Evolutionary conservation across 2,329 filamentous ascomycete species (phyloP).

Genomic region (Coniella vitis): DNA sequence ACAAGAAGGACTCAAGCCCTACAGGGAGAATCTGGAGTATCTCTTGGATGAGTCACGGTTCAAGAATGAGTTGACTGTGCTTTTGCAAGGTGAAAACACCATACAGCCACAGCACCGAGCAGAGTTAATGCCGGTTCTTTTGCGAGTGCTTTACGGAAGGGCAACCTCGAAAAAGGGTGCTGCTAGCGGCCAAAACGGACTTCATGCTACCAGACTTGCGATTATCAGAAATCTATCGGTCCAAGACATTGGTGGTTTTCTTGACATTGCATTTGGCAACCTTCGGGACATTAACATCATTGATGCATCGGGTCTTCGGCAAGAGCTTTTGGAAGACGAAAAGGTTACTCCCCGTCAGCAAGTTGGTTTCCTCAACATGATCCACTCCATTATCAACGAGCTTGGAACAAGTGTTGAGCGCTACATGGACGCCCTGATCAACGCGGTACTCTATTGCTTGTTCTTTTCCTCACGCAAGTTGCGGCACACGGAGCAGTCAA

Average conservation of each 20-base stretch:
- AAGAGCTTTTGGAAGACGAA: conserved; percentile 50
- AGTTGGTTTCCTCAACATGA: conserved; percentile 86
- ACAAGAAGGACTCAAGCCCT: conserved; percentile 63
- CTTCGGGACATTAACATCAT: conserved; percentile 56
- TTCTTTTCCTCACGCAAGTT: conserved; percentile 55
- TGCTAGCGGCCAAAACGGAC: conserved; percentile 69
- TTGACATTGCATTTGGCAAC: conserved; percentile 72
- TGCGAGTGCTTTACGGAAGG: conserved; percentile 83
- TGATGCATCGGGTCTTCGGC: conserved; percentile 39
- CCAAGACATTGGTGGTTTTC: conserved; percentile 70
- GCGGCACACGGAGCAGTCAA: conserved; percentile 30
- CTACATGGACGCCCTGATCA: conserved; percentile 62
- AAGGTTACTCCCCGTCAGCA: conserved; percentile 68
- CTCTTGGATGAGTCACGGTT: conserved; percentile 87
- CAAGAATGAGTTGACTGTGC: conserved; percentile 85
- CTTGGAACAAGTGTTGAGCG: conserved; percentile 66
- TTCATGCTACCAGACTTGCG: conserved; percentile 74
- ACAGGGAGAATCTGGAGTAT: conserved; percentile 79
- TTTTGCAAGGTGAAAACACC: conserved; percentile 68
- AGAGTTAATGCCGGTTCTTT: conserved; percentile 75
- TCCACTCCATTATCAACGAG: conserved; percentile 78
- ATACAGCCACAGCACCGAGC: conserved; percentile 67
- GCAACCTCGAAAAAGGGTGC: conserved; percentile 76
- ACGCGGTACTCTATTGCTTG: conserved; percentile 76
- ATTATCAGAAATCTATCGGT: conserved; percentile 71